A percentile compares a stretch with the other conserved stretches of the same genome.
Conservation (phyloP, 345 rosid genomes). For the Tarenaya hassleriana region DNA sequence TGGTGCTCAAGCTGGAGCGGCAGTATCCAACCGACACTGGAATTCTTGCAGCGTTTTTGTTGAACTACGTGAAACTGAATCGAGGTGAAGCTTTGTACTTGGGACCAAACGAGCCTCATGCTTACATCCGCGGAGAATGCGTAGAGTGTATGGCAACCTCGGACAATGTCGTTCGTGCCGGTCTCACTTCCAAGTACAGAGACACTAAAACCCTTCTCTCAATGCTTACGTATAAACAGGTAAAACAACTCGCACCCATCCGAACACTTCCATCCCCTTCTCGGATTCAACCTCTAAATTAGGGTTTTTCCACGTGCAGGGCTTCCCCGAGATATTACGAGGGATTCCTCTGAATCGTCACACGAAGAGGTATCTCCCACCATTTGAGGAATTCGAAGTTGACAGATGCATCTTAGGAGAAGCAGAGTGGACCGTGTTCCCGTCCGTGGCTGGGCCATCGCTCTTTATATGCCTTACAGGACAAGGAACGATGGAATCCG, state of each 20-base stretch:
- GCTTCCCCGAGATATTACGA: conserved; percentile 54
- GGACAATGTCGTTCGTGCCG: conserved; percentile 82
- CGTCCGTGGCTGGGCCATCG: conserved; percentile 56
- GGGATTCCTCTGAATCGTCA: conserved; percentile 49
- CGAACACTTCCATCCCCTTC: background rate
- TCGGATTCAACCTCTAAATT: too few relatives aligned
- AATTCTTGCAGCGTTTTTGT: conserved; percentile 54
- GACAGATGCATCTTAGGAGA: conserved; percentile 50
- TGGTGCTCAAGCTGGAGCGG: conserved; percentile 55
- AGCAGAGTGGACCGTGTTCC: conserved; percentile 44
- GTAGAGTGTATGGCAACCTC: conserved; percentile 85
- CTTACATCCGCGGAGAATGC: conserved; percentile 64
- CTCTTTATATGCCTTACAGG: conserved; percentile 36
- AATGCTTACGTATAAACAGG: conserved; percentile 78
- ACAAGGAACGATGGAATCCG: conserved; percentile 37
- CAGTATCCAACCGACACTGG: conserved; percentile 64
- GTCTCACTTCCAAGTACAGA: conserved; percentile 69
- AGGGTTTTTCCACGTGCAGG: conserved; percentile 39
- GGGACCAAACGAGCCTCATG: conserved; percentile 77
- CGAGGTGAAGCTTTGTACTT: conserved; percentile 77
- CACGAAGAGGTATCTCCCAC: conserved; percentile 58
- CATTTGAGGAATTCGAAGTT: conserved; percentile 69
- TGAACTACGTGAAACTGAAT: conserved; percentile 62
- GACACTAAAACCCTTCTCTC: conserved; percentile 67
- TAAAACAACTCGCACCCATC: conserved; percentile 12